Conservation (phyloP, 2,329 filamentous ascomycete species). For the Xylariaceae sp. region DNA sequence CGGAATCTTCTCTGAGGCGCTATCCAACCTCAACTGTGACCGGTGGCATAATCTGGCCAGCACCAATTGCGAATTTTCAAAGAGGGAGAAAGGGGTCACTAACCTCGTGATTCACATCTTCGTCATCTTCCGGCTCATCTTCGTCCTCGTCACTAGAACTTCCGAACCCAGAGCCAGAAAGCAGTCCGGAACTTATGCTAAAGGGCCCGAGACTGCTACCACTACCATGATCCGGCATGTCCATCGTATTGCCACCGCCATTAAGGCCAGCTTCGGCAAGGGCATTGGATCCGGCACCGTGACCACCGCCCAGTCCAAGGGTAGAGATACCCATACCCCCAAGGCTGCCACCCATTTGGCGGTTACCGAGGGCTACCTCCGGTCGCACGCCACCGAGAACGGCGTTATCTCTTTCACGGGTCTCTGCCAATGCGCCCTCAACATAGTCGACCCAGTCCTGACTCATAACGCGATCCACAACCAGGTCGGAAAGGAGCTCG, state of each 20-base stretch:
- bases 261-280: constrained; percentile 79
- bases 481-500: constrained; percentile 75
- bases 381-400: constrained; percentile 93
- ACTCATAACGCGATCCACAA: constrained; percentile 84
- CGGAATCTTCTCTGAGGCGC: background rate
- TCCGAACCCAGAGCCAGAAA: constrained; percentile 80
- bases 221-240: constrained; percentile 58
- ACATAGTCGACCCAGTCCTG: constrained; percentile 93
- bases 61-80: background rate
- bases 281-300: constrained; percentile 55
- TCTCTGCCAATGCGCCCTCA: constrained; percentile 87
- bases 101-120: constrained; percentile 67
- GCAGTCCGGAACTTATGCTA: constrained; percentile 65
- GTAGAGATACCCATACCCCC: constrained; percentile 48
- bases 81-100: constrained; percentile 36
- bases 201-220: constrained; percentile 68
- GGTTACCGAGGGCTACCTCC: constrained; percentile 79
- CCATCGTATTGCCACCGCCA: constrained; percentile 51
- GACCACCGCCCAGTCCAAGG: constrained; percentile 38
- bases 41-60: background rate
- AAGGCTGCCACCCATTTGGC: constrained; percentile 52
- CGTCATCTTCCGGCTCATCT: constrained; percentile 83
- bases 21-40: background rate
- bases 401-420: constrained; percentile 93
- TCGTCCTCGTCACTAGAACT: constrained; percentile 96